phyloP scores from a whole-genome alignment of 768 basidiomycete species.

The Inosperma sp. region DNA sequence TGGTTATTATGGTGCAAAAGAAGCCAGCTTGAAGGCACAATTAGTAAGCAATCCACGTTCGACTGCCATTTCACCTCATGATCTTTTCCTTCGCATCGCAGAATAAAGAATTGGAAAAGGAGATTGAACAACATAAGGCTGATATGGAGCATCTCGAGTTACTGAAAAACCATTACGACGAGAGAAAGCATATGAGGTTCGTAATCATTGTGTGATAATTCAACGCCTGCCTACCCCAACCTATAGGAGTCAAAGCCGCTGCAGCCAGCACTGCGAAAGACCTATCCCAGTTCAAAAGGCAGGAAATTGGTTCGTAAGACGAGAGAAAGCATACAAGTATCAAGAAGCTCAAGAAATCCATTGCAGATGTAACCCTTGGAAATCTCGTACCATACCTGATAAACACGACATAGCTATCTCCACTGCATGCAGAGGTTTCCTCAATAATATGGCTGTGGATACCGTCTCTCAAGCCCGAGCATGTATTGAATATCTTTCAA shows the following conservation, averaged over 20 bases:
- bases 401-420: constrained; percentile 95
- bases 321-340: constrained; percentile 84
- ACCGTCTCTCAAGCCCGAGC: constrained; percentile 85
- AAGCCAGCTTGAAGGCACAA: constrained; percentile 49
- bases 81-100: constrained; percentile 37
- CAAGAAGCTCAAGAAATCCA: constrained; percentile 86
- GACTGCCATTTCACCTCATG: not conserved
- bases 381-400: constrained; percentile 89
- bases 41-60: constrained; percentile 46
- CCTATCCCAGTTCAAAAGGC: constrained; percentile 70
- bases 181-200: constrained; percentile 67
- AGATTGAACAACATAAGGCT: constrained; percentile 73
- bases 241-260: constrained; percentile 72
- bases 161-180: constrained; percentile 67
- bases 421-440: constrained; percentile 76
- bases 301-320: constrained; percentile 79
- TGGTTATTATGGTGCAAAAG: constrained; percentile 69
- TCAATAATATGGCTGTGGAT: constrained; percentile 91
- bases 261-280: constrained; percentile 75
- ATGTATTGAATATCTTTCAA: constrained; percentile 88
- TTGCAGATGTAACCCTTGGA: constrained; percentile 83
- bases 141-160: constrained; percentile 71
- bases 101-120: constrained; percentile 55
- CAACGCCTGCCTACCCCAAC: not conserved
- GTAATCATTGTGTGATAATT: no score